Evolutionary conservation across 805 yeast species (phyloP).

Genomic region (Yarrowia yakushimensis): DNA sequence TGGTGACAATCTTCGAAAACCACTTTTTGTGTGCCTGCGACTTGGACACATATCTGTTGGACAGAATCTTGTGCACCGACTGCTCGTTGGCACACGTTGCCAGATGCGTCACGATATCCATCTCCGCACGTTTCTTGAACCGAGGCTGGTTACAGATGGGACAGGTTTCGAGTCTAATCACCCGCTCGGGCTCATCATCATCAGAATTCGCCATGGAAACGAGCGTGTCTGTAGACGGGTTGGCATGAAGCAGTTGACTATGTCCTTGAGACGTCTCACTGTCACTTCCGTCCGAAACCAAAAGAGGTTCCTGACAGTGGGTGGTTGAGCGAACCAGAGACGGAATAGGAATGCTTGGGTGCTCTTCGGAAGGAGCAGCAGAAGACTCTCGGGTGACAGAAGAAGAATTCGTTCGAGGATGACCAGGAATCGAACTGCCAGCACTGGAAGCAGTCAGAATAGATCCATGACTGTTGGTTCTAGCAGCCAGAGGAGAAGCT

Average conservation of each 20-base stretch:
- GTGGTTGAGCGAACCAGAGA: background rate
- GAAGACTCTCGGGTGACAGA: background rate
- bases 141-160: conserved; percentile 73
- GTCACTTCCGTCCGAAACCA: background rate
- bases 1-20: conserved; percentile 79
- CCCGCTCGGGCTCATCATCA: conserved; percentile 38
- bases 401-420: background rate
- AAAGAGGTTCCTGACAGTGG: background rate
- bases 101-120: conserved; percentile 78
- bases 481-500: background rate
- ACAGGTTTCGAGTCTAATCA: conserved; percentile 65
- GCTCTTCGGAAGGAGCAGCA: background rate
- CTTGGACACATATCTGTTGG: conserved; percentile 70
- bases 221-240: conserved; percentile 1
- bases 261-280: background rate
- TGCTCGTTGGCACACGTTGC: conserved; percentile 81
- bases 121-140: conserved; percentile 50
- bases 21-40: conserved; percentile 82
- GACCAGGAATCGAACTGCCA: background rate
- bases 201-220: conserved; percentile 11
- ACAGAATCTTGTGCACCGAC: conserved; percentile 59
- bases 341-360: background rate
- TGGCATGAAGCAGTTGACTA: background rate
- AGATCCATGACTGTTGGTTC: background rate
- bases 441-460: background rate